Base-by-base conservation (phyloP, 2,329 filamentous ascomycete species). In the Trichoderma endophyticum region DNA sequence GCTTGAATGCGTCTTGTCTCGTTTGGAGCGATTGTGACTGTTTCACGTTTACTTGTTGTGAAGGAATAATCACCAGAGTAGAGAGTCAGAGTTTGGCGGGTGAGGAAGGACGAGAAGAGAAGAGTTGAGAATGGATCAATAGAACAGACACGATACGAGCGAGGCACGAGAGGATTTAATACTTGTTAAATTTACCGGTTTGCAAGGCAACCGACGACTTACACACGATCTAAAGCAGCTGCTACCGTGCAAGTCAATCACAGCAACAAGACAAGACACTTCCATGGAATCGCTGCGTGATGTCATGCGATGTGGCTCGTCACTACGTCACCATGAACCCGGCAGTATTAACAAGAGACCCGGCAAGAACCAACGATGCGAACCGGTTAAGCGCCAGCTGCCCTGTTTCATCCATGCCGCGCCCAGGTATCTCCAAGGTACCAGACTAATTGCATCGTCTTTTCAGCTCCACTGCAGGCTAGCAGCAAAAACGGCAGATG, bases 261-360 rank as follows among this genome's bases (percentile, higher is more conserved):
- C 51, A 43, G 56, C 36, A 48, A n/a, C n/a, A 9, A 43, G 15
- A 39, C 36, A 15, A 39, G 15, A 43, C 39, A n/a, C 39, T 43
- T 43, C n/a, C 9, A 21, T 26, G 66, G 18, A 51, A 34, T 14
- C 26, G 57, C 34, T 43, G 26, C 14, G 56, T 72, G 71, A 72
- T 70, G 67, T 71, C 71, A 72, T 71, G 67, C 48, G 67, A 30
- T 54, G 67, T 71, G 67, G 67, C 65, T 72, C 15, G 51, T 66
- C 61, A 12, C 43, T 69, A 64, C 72, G 56, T 73, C 70, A 71
- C 63, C 32, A 54, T 24, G n/a, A 24, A 68, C 32, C 43, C 21
- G 62, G 26, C 36, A 32, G 34, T 36, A 9, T 65, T 65, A 65
- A 43, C 66, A 36, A 18, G 54, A 26, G n/a, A 64, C 70, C 70